Percentiles rank a stretch among this genome's conserved stretches.
These are phyloP conservation scores for Penicillium sp. DNA, from an alignment of 2,329 filamentous ascomycete species.

Conservation along the genomic window DNA sequence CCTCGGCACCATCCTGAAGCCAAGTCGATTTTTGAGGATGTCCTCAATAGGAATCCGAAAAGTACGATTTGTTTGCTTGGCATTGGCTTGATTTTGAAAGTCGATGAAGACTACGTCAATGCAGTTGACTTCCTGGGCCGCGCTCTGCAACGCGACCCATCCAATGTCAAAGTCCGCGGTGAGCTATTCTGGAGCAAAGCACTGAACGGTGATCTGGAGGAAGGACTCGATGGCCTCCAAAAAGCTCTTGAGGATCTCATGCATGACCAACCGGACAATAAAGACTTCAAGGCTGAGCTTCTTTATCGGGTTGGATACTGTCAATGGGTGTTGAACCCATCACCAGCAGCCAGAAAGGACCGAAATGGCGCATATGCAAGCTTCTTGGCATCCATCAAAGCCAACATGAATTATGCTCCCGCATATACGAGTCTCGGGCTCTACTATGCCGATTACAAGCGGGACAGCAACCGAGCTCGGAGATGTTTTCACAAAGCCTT, in stretches of 20 bases:
- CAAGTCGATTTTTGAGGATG: slow-evolving; percentile 73
- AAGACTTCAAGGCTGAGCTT: slow-evolving; percentile 74
- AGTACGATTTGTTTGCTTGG: slow-evolving; percentile 81
- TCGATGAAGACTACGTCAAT: slow-evolving; percentile 79
- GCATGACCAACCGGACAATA: slow-evolving; percentile 53
- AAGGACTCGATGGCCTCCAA: slow-evolving; percentile 64
- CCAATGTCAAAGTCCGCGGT: slow-evolving; percentile 71
- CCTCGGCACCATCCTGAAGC: slow-evolving; percentile 87
- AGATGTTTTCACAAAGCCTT: slow-evolving; percentile 95
- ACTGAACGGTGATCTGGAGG: slow-evolving; percentile 66
- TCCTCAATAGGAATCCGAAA: slow-evolving; percentile 67
- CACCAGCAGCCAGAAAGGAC: slow-evolving; percentile 67
- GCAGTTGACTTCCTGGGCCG: slow-evolving; percentile 75
- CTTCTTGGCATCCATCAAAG: slow-evolving; percentile 78
- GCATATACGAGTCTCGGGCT: slow-evolving; percentile 86
- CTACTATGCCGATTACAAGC: slow-evolving; percentile 86
- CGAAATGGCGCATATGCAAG: slow-evolving; percentile 75
- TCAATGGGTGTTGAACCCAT: slow-evolving; percentile 75
- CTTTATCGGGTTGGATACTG: slow-evolving; percentile 83
- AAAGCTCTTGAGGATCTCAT: slow-evolving; percentile 61
- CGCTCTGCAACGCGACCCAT: slow-evolving; percentile 65
- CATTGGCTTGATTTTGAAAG: slow-evolving; percentile 84
- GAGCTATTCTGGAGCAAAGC: slow-evolving; percentile 93
- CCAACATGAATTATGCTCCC: slow-evolving; percentile 79
- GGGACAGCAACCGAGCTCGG: slow-evolving; percentile 78